Conservation (phyloP, 2,329 filamentous ascomycete genomes). For the Domatiomyces globalis region DNA sequence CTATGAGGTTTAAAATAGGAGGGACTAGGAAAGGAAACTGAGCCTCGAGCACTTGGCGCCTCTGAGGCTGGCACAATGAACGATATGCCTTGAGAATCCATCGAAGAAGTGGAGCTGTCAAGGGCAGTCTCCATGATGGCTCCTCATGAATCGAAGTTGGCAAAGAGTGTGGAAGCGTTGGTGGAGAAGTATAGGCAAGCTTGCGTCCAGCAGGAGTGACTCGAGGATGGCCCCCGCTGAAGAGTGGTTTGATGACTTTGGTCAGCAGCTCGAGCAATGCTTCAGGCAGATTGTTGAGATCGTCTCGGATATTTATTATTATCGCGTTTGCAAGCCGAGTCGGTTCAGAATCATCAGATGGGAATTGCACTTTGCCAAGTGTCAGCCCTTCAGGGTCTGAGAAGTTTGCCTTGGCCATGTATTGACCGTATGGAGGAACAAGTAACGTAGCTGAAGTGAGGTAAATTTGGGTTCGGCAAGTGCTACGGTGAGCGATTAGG, state of each 20-base stretch:
- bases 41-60: constrained; percentile 22
- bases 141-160: constrained; percentile 3
- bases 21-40: constrained; percentile 33
- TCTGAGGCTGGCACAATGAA: constrained; percentile 5
- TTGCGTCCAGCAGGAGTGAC: constrained; percentile 32
- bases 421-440: not conserved
- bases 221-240: constrained; percentile 28
- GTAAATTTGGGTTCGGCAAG: not conserved
- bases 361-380: not conserved
- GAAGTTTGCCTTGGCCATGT: not conserved
- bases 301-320: not conserved
- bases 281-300: constrained; percentile 6
- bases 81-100: constrained; percentile 8
- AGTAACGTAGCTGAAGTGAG: not conserved
- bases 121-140: constrained; percentile 14
- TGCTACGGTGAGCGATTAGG: not conserved
- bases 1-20: constrained; percentile 30
- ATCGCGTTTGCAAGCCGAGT: not conserved
- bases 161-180: constrained; percentile 19
- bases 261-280: constrained; percentile 15
- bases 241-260: constrained; percentile 27
- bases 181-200: constrained; percentile 27
- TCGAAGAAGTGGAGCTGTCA: constrained; percentile 5
- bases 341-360: not conserved
- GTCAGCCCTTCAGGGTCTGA: not conserved